Conservation (phyloP, 164 flowering plant species). For the Magnolia sinica region DNA sequence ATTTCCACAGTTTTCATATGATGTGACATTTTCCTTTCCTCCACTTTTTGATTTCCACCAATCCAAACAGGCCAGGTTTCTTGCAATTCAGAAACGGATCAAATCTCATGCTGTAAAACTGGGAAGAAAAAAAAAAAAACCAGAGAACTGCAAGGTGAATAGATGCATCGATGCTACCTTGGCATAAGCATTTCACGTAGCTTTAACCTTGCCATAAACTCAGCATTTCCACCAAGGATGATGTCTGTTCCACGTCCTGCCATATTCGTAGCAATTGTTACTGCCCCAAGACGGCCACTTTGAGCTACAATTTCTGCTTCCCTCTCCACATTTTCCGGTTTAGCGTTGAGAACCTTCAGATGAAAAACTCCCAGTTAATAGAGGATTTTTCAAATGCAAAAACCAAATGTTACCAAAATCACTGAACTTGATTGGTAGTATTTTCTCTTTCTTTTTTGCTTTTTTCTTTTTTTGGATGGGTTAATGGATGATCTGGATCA, state of each 20-base stretch:
- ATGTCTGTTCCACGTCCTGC: constrained; percentile 99
- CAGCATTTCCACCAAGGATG: constrained; percentile 98
- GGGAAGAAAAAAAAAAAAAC: no score
- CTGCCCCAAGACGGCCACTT: constrained; percentile 96
- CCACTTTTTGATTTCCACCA: no score
- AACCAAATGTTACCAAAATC: not conserved
- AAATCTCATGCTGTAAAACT: no score
- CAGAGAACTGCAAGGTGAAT: not conserved
- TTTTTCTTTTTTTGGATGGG: not conserved
- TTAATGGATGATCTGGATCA: not conserved
- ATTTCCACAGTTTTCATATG: no score
- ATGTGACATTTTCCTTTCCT: no score
- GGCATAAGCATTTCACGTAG: constrained; percentile 98
- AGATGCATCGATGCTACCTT: constrained; percentile 42
- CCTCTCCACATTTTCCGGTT: constrained; percentile 99
- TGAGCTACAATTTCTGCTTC: constrained; percentile 99
- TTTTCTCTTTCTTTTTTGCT: no score
- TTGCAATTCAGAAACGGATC: no score
- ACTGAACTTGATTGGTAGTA: not conserved
- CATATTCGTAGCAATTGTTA: constrained; percentile 98
- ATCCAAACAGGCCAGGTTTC: no score
- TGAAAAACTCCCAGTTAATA: not conserved
- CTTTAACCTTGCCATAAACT: constrained; percentile 94
- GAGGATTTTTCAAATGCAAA: not conserved
- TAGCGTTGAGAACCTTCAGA: constrained; percentile 90